Evolutionary conservation across 2,329 filamentous ascomycete genomes (phyloP).

Genomic region (Magnaporthiopsis poae): DNA sequence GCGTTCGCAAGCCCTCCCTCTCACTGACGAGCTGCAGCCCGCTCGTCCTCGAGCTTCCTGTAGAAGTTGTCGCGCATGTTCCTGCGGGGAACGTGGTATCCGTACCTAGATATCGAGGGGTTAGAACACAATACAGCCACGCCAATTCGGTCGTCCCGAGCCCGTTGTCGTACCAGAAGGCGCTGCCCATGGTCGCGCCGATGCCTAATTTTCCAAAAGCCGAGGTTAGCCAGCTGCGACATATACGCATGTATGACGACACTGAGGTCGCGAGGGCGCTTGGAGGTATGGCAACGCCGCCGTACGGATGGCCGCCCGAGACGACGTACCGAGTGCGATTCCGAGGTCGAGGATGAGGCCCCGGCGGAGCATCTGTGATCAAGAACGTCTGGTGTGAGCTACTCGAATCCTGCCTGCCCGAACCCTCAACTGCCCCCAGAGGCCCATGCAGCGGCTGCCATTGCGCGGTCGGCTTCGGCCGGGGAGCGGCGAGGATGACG

Average conservation of each 20-base stretch:
- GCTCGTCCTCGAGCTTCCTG: constrained; percentile 47
- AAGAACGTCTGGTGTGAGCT: not conserved
- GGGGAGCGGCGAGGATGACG: constrained; percentile 21
- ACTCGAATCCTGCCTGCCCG: constrained; percentile 9
- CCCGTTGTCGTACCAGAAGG: constrained; percentile 43
- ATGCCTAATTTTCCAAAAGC: constrained; percentile 29
- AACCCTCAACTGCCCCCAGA: not conserved
- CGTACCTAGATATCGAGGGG: constrained; percentile 39
- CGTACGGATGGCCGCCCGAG: not conserved
- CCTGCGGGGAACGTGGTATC: constrained; percentile 52
- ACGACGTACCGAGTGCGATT: constrained; percentile 45
- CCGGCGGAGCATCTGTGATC: constrained; percentile 47
- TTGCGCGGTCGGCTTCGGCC: not conserved
- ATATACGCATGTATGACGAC: not conserved
- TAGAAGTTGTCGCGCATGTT: constrained; percentile 49
- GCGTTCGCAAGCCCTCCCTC: not conserved
- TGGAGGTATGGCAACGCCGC: not conserved
- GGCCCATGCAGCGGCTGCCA: not conserved
- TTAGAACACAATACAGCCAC: not conserved
- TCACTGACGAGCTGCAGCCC: constrained; percentile 26
- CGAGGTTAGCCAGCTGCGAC: constrained; percentile 22
- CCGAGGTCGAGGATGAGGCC: constrained; percentile 47
- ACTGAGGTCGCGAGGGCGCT: not conserved
- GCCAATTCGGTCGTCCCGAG: not conserved
- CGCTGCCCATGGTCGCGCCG: constrained; percentile 44